Evolutionary conservation across 306 rosid species (phyloP).

Genomic region (Casuarina cunninghamiana): DNA sequence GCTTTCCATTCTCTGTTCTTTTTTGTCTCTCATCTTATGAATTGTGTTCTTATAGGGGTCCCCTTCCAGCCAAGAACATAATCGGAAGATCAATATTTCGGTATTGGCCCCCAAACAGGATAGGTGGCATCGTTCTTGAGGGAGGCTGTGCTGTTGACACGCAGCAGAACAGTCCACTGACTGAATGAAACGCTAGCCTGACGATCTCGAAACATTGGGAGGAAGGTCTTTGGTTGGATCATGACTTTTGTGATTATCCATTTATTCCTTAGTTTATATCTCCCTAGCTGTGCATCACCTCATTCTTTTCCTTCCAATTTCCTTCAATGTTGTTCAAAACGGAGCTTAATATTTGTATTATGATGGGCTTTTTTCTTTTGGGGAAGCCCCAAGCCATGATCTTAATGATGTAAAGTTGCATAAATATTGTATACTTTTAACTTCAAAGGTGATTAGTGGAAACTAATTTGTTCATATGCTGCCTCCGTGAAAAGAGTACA

Average conservation of each 20-base stretch:
- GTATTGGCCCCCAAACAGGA: slow-evolving; percentile 93
- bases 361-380: slow-evolving; percentile 11
- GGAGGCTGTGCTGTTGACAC: slow-evolving; percentile 62
- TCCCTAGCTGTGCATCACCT: neutral
- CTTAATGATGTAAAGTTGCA: slow-evolving; percentile 6
- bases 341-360: neutral
- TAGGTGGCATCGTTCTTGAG: slow-evolving; percentile 67
- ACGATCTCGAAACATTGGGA: neutral
- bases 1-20: neutral
- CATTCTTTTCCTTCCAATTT: neutral
- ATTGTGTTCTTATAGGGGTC: slow-evolving; percentile 68
- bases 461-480: too few relatives aligned
- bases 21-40: slow-evolving; percentile 22
- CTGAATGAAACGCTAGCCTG: slow-evolving; percentile 29
- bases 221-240: slow-evolving; percentile 17
- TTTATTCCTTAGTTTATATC: neutral
- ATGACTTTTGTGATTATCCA: neutral
- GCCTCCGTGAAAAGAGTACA: too few relatives aligned
- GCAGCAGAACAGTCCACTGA: slow-evolving; percentile 42
- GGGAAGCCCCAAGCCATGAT: slow-evolving; percentile 8
- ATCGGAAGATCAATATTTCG: slow-evolving; percentile 88
- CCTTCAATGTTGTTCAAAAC: neutral
- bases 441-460: too few relatives aligned
- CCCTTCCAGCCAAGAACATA: slow-evolving; percentile 88
- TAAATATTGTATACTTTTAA: neutral